These are phyloP conservation scores for Alternaria arborescens DNA, from an alignment of 2,329 filamentous ascomycete species.

Conservation along the genomic window DNA sequence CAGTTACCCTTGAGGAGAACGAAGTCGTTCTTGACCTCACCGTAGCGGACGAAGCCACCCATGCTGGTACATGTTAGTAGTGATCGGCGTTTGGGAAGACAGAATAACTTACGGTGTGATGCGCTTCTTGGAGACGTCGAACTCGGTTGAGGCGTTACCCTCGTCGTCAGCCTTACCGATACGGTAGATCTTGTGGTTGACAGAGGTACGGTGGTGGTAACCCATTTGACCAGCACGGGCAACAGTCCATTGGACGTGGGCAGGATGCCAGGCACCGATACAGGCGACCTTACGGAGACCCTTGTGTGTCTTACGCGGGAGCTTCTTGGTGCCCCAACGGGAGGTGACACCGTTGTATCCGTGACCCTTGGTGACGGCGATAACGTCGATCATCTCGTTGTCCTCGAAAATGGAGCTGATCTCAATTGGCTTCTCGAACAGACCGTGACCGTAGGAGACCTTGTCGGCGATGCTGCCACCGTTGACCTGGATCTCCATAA, in stretches of 20 bases:
- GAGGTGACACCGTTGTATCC: constrained; percentile 96
- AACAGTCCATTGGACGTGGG: constrained; percentile 99
- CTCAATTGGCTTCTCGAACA: constrained; percentile 99
- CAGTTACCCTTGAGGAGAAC: constrained; percentile 97
- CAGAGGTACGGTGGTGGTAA: constrained; percentile 99
- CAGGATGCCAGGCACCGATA: constrained; percentile 99
- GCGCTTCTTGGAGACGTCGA: constrained; percentile 98
- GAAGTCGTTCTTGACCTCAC: constrained; percentile 99
- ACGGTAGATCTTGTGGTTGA: constrained; percentile 99
- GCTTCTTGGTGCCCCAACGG: constrained; percentile 99
- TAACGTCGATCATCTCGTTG: constrained; percentile 99
- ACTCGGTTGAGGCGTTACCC: constrained; percentile 91
- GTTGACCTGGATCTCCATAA: constrained; percentile 99
- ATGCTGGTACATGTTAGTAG: constrained; percentile 69
- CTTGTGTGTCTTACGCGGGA: constrained; percentile 99
- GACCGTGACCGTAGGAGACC: constrained; percentile 91
- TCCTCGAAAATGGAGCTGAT: constrained; percentile 97
- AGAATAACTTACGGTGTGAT: constrained; percentile 90
- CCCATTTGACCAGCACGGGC: constrained; percentile 99
- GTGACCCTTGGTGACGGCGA: constrained; percentile 99
- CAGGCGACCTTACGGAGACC: constrained; percentile 99
- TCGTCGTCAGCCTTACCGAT: constrained; percentile 92
- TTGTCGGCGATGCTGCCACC: constrained; percentile 95
- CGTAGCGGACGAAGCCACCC: constrained; percentile 99
- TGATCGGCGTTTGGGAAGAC: background rate